Base-by-base conservation (phyloP, 768 basidiomycete species). In the Lentinula guzmanii region DNA sequence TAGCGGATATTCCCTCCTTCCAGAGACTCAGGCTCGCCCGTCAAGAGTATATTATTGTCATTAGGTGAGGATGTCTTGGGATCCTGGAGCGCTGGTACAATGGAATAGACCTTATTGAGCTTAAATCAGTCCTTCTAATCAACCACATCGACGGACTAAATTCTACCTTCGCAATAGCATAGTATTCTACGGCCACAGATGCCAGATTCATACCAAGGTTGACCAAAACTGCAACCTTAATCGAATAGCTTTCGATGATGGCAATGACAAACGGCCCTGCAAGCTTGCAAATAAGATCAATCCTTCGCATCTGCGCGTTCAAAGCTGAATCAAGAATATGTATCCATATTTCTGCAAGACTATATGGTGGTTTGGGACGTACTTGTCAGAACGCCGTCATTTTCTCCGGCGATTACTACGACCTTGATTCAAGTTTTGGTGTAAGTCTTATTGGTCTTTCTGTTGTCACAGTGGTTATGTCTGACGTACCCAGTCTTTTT, bases 301-400 rank as follows among this genome's bases (percentile, higher is more conserved):
- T 73, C 31, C 71, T 68, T 11, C 72, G 67, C 70, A 73, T 73
- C 37, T 67, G 66, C 15, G 72, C 66, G 46, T 73, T 73, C 11
- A 69, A 58, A 18, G 21, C 46, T 48, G 13, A 9, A 8, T 48
- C 16, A 16, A 7, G 6, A 5, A 21, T 3, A 3, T 9, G 21
- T 48, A 8, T 48, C 5, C 7, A 48, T 3, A 15, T 43, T n/a
- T 15, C 42, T 15, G n/a, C 16, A 24, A 48, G 21, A 48, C 7
- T 6, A 6, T 2, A 8, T 9, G 9, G 24, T 24, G 24, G 21
- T 7, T 3, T 28, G 3, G 21, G 9, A 43, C 42, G 16, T 24
- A 48, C 46, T 18, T 9, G 18, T 48, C n/a, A 48, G 21, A 18
- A 8, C 21, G 6, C 6, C 18, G 13, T 48, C 46, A 48, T 48